phyloP scores from a whole-genome alignment of 176 grass and related monocot species.

The Stipa capillata region DNA sequence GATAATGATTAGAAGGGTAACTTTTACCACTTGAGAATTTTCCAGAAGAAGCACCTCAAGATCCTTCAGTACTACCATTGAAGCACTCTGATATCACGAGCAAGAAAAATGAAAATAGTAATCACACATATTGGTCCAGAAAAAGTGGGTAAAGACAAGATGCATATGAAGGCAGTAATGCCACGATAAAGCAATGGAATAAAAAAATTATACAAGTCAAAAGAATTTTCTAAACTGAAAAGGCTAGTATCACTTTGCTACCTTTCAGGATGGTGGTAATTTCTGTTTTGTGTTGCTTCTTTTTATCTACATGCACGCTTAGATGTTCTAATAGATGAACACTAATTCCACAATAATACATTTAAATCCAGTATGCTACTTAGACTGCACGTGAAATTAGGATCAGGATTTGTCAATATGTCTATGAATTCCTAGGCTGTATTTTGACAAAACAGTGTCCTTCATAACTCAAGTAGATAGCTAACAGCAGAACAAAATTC shows the following conservation, averaged over 20 bases:
- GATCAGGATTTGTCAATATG: neutral
- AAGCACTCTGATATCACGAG: slow-evolving; percentile 59
- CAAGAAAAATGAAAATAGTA: slow-evolving; percentile 3
- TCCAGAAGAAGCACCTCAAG: slow-evolving; percentile 69
- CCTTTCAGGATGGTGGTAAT: neutral
- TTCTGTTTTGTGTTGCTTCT: no score
- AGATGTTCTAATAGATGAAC: neutral
- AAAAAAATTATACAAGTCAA: neutral
- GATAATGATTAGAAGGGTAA: neutral
- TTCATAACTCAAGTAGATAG: neutral
- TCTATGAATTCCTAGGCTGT: neutral
- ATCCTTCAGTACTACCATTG: slow-evolving; percentile 54
- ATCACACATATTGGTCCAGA: neutral
- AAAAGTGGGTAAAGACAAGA: neutral
- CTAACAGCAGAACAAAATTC: neutral
- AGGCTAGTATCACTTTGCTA: neutral
- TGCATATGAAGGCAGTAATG: neutral
- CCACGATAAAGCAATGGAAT: neutral
- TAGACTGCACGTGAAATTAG: neutral
- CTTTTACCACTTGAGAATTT: slow-evolving; percentile 74
- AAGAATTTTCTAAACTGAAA: neutral
- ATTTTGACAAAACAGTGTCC: neutral
- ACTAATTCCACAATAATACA: neutral
- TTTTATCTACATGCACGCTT: neutral
- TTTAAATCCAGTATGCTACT: neutral